Evolutionary conservation across 2,329 filamentous ascomycete species (phyloP).

Genomic region (Curvularia sp.): DNA sequence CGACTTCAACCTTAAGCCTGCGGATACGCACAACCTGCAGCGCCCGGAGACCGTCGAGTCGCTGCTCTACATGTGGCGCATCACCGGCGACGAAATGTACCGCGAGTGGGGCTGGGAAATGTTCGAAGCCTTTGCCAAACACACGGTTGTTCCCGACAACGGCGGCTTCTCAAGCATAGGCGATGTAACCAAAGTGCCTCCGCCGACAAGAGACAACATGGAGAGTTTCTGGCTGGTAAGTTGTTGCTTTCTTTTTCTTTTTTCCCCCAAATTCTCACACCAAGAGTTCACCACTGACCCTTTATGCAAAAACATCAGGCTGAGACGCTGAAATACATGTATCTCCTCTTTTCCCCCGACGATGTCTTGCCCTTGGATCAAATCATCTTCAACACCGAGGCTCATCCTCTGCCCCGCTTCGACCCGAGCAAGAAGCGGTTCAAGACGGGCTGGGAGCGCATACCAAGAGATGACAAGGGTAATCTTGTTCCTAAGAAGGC

Average conservation of each 20-base stretch:
- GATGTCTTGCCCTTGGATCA: slow-evolving; percentile 85
- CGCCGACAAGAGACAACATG: slow-evolving; percentile 84
- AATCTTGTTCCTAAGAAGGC: slow-evolving; percentile 33
- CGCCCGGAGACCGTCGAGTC: slow-evolving; percentile 96
- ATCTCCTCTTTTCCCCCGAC: slow-evolving; percentile 85
- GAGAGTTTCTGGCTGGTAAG: slow-evolving; percentile 97
- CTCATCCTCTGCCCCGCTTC: slow-evolving; percentile 87
- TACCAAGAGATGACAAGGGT: slow-evolving; percentile 59
- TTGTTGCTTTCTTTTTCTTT: slow-evolving; percentile 14
- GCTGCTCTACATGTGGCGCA: slow-evolving; percentile 98
- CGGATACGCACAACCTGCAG: slow-evolving; percentile 92
- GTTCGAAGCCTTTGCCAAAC: slow-evolving; percentile 88
- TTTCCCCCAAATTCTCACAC: neutral
- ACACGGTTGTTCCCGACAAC: slow-evolving; percentile 79
- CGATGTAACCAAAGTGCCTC: slow-evolving; percentile 76
- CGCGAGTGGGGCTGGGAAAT: slow-evolving; percentile 98
- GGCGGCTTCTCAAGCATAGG: slow-evolving; percentile 83
- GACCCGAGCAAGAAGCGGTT: slow-evolving; percentile 75
- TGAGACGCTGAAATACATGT: slow-evolving; percentile 97
- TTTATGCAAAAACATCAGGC: slow-evolving; percentile 64
- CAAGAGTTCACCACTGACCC: neutral
- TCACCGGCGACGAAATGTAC: slow-evolving; percentile 88
- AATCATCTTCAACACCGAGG: slow-evolving; percentile 95
- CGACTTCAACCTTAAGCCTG: slow-evolving; percentile 80
- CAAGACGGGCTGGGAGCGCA: slow-evolving; percentile 80